Evolutionary conservation across 371 early-diverging fungal species (phyloP), one percentile per base, ranked within the genome.

Genomic region (Apophysomyces elegans): DNA sequence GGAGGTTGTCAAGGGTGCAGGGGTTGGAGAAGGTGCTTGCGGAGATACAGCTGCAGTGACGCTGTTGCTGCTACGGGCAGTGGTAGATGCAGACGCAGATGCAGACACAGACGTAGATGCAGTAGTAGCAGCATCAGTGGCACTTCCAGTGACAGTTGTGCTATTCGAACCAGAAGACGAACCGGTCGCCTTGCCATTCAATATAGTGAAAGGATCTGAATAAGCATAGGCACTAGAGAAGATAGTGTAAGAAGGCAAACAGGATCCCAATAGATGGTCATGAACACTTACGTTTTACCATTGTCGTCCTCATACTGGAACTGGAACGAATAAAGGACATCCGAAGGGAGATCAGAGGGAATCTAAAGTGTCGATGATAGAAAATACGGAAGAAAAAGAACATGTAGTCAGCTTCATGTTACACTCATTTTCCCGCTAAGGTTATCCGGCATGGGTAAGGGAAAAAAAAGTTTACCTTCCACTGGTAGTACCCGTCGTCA

Each of bases 291-390:
- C 67, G 36, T 58, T 35, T 18, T 37, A 38, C 67, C 67, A 41
- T 62, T 62, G 35, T 59, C 21, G 43, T 6, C 13, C n/a, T 18
- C 16, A 39, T 68, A 63, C 9, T 63, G 39, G 26, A 61, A 68
- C 39, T 68, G 63, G 9, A 68, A 41, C 26, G 68, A 58, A 54
- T 68, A 68, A 14, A 41, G 16, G 5, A 12, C 59, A 32, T 63
- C 46, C 3, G 68, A 14, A 8, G 46, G 46, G 47, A 68, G 59
- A 44, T 58, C 39, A n/a, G 63, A 21, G 8, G 68, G 68, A 16
- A 63, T 39, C 68, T 68, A 58, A 18, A 16, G 11, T 8, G 54
- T 9, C 21, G 54, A 50, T 50, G 21, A 50, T 18, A 21, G 54
- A 50, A 50, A 50, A 18, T 26, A 50, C 21, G 21, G 32, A 44